phyloP scores from a whole-genome alignment of 306 rosid species.

The Astragalus glycyphyllos region DNA sequence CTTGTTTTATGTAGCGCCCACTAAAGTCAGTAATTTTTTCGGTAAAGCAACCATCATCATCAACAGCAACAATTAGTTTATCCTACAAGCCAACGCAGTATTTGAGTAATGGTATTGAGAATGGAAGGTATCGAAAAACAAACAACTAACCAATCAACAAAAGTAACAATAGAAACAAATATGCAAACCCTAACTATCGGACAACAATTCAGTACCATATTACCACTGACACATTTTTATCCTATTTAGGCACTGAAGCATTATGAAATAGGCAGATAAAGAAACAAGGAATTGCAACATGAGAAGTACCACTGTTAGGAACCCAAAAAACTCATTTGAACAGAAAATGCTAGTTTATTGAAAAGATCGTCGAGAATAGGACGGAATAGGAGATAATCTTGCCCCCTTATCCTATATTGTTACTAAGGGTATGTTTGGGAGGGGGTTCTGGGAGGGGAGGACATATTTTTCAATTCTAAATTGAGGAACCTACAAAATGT shows the following conservation, averaged over 20 bases:
- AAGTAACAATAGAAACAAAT: slow-evolving; percentile 3
- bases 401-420: too few relatives aligned
- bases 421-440: too few relatives aligned
- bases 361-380: too few relatives aligned
- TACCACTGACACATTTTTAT: slow-evolving; percentile 4
- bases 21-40: slow-evolving; percentile 72
- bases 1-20: slow-evolving; percentile 84
- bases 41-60: slow-evolving; percentile 96
- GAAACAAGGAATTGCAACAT: slow-evolving; percentile 11
- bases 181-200: slow-evolving; percentile 7
- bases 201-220: neutral
- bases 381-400: too few relatives aligned
- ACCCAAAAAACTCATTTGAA: too few relatives aligned
- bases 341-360: too few relatives aligned
- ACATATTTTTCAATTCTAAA: too few relatives aligned
- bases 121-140: slow-evolving; percentile 26
- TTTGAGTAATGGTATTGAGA: neutral
- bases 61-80: slow-evolving; percentile 84
- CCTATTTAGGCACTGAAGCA: slow-evolving; percentile 17
- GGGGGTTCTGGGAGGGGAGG: too few relatives aligned
- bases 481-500: too few relatives aligned
- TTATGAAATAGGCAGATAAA: slow-evolving; percentile 10
- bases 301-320: neutral
- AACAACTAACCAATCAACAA: slow-evolving; percentile 2
- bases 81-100: slow-evolving; percentile 60